These are phyloP conservation scores for Clarireedia monteithiana DNA, from an alignment of 2,329 filamentous ascomycete genomes.

Conservation along the genomic window DNA sequence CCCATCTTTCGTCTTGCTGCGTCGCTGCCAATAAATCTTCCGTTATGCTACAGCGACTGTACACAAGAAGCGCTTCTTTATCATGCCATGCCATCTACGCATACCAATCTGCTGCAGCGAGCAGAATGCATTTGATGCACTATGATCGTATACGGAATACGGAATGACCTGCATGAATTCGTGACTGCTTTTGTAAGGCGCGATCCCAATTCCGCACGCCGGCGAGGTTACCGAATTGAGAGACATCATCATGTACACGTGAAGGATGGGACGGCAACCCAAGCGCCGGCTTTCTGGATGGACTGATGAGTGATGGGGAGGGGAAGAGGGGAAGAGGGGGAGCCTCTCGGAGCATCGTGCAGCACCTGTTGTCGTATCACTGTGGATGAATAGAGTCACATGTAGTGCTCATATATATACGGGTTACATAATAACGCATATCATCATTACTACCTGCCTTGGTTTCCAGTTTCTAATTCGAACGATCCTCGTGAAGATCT, in stretches of 20 bases:
- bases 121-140: not conserved
- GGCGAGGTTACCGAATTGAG: not conserved
- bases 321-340: not conserved
- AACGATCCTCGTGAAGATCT: not conserved
- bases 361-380: conserved; percentile 6
- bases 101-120: not conserved
- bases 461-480: not conserved
- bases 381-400: not conserved
- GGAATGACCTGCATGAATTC: not conserved
- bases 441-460: not conserved
- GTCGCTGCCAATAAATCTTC: too few species aligned
- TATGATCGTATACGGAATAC: not conserved
- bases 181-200: not conserved
- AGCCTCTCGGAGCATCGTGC: conserved; percentile 4
- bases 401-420: not conserved
- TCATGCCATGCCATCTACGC: not conserved
- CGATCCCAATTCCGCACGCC: not conserved
- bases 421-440: not conserved
- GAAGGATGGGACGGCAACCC: not conserved
- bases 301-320: not conserved
- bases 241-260: not conserved
- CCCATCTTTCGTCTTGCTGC: too few species aligned
- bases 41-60: not conserved
- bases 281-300: conserved; percentile 1
- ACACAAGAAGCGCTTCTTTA: not conserved